Conservation (phyloP, 139 green algal species). For the Medakamo hakoo region DNA sequence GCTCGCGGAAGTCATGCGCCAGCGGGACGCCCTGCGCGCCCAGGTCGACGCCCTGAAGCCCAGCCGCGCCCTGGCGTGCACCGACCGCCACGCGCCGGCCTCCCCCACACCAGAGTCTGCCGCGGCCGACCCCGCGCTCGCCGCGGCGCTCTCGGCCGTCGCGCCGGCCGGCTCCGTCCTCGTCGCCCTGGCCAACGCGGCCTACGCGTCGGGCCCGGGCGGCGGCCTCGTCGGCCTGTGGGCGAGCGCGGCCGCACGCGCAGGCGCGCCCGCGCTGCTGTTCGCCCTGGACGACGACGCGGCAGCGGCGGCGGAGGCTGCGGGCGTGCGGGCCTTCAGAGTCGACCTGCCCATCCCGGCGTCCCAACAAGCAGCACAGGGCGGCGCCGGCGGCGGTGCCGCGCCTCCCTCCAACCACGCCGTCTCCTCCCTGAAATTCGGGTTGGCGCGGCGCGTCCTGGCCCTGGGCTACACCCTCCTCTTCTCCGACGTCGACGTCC, state of each 20-base stretch:
- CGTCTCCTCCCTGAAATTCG: background rate
- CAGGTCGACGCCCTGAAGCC: too few species aligned
- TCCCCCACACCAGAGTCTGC: constrained; percentile 10
- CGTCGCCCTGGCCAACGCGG: constrained; percentile 27
- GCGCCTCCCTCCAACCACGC: constrained; percentile 45
- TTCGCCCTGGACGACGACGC: constrained; percentile 52
- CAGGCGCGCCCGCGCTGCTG: constrained; percentile 46
- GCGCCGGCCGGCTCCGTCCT: constrained; percentile 19
- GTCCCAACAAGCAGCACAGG: background rate
- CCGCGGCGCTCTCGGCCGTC: constrained; percentile 20
- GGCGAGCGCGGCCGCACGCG: constrained; percentile 17
- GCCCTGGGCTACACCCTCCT: background rate
- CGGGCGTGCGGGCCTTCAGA: constrained; percentile 16
- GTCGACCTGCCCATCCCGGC: constrained; percentile 12
- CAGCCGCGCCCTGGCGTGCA: too few species aligned
- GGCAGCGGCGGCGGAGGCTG: constrained; percentile 18
- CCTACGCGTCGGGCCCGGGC: constrained; percentile 23
- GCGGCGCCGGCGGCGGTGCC: background rate
- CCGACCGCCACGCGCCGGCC: too few species aligned
- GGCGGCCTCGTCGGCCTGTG: constrained; percentile 53
- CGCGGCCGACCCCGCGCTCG: constrained; percentile 19
- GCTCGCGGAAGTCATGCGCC: too few species aligned
- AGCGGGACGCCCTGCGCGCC: too few species aligned
- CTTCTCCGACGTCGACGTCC: background rate
- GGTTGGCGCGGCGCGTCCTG: too few species aligned